Conservation (phyloP, 495 filamentous ascomycete genomes). For the Podospora tetraspora region DNA sequence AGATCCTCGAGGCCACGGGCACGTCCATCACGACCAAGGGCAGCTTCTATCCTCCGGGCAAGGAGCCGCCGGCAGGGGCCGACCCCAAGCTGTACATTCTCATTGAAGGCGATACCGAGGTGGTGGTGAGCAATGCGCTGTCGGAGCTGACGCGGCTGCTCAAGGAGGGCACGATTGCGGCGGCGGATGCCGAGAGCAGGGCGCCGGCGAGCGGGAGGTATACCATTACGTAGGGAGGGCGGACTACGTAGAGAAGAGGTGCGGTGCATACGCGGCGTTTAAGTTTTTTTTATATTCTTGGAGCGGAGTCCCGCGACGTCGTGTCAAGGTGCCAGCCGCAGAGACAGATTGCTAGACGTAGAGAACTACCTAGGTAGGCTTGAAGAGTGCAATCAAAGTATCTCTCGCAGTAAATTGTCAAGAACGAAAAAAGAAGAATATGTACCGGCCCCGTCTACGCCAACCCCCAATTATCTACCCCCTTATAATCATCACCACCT, state of each 20-base stretch:
- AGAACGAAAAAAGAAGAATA: not conserved
- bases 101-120: constrained; percentile 93
- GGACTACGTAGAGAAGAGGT: not conserved
- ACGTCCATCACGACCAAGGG: constrained; percentile 98
- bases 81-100: constrained; percentile 93
- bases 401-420: not conserved
- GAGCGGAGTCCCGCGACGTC: not conserved
- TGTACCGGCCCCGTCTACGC: not conserved
- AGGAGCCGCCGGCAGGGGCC: constrained; percentile 65
- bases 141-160: constrained; percentile 80
- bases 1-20: constrained; percentile 91
- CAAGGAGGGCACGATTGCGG: constrained; percentile 88
- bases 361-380: not conserved
- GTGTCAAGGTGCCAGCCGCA: not conserved
- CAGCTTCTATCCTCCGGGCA: constrained; percentile 77
- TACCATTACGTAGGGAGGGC: constrained; percentile 60
- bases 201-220: constrained; percentile 82
- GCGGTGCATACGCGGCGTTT: not conserved
- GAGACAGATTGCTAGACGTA: not conserved
- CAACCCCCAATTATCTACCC: not conserved
- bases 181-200: constrained; percentile 75
- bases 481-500: not conserved
- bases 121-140: constrained; percentile 88
- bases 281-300: not conserved
- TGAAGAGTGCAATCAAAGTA: not conserved